A percentile compares a stretch with the other conserved stretches of the same genome.
phyloP scores from a whole-genome alignment of 2,329 filamentous ascomycete species.

The Aureobasidium uvarum region DNA sequence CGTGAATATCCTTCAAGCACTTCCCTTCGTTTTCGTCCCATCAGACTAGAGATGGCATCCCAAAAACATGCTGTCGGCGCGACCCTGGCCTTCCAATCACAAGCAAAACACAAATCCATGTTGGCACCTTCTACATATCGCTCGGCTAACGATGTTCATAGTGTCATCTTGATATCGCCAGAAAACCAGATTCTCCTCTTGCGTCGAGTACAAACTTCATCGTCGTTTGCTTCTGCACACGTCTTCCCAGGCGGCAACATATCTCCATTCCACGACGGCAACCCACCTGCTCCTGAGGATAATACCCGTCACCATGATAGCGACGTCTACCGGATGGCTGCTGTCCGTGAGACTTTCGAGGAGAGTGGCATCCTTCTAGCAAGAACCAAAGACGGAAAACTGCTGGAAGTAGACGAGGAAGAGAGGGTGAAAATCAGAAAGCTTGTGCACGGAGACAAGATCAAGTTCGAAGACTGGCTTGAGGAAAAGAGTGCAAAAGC shows the following conservation, averaged over 20 bases:
- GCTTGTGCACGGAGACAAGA: slow-evolving; percentile 63
- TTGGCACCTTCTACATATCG: background rate
- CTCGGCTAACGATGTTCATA: slow-evolving; percentile 39
- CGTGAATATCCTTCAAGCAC: background rate
- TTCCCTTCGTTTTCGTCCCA: background rate
- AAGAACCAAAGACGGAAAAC: slow-evolving; percentile 48
- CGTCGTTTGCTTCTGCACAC: slow-evolving; percentile 84
- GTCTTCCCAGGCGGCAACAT: slow-evolving; percentile 94
- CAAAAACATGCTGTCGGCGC: background rate
- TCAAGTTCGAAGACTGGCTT: slow-evolving; percentile 67
- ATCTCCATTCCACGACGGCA: slow-evolving; percentile 72
- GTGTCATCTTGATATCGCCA: slow-evolving; percentile 80
- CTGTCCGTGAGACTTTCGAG: slow-evolving; percentile 90
- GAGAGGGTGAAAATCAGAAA: slow-evolving; percentile 65
- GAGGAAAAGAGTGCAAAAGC: slow-evolving; percentile 56
- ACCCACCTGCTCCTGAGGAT: slow-evolving; percentile 51
- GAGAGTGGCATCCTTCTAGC: slow-evolving; percentile 88
- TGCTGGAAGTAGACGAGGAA: slow-evolving; percentile 61
- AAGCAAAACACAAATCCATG: background rate
- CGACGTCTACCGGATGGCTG: slow-evolving; percentile 72
- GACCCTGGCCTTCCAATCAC: background rate
- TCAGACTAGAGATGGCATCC: background rate
- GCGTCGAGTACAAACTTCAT: slow-evolving; percentile 77
- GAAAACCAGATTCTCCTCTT: slow-evolving; percentile 84
- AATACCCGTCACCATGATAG: slow-evolving; percentile 66